Conservation (phyloP, 2,329 filamentous ascomycete genomes). For the Trichophaea hybrida region DNA sequence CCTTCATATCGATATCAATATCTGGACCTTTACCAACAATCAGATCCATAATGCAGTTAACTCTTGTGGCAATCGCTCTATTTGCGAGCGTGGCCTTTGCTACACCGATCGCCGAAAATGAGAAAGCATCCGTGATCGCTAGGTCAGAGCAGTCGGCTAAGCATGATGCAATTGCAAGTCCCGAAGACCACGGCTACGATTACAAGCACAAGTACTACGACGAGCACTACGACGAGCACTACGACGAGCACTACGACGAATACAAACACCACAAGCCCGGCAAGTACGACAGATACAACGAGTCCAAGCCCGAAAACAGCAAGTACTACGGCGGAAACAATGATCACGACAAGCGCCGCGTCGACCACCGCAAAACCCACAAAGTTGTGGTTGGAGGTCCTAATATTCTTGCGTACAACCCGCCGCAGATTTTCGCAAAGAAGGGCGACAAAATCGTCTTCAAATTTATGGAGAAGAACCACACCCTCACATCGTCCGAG, state of each 20-base stretch:
- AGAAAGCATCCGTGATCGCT: too few relatives aligned
- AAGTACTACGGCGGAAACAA: not conserved
- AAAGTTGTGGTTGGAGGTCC: not conserved
- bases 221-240: too few relatives aligned
- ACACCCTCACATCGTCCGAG: constrained; percentile 34
- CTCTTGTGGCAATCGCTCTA: too few relatives aligned
- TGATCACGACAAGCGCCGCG: not conserved
- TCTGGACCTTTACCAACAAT: too few relatives aligned
- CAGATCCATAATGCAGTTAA: too few relatives aligned
- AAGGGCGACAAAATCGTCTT: constrained; percentile 52
- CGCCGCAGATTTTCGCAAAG: constrained; percentile 48
- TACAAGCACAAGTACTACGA: too few relatives aligned
- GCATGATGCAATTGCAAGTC: too few relatives aligned
- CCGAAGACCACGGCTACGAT: too few relatives aligned
- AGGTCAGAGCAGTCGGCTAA: too few relatives aligned
- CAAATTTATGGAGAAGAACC: constrained; percentile 45
- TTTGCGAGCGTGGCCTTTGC: too few relatives aligned
- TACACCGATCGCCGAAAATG: too few relatives aligned
- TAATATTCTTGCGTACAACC: constrained; percentile 45
- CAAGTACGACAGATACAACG: not conserved
- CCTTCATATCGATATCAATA: too few relatives aligned
- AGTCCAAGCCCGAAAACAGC: not conserved
- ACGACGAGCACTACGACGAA: not conserved
- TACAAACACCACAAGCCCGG: not conserved
- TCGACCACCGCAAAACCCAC: not conserved